Evolutionary conservation across 805 yeast genomes (phyloP), one percentile per base, ranked within the genome.

Genomic region (Candida alai): DNA sequence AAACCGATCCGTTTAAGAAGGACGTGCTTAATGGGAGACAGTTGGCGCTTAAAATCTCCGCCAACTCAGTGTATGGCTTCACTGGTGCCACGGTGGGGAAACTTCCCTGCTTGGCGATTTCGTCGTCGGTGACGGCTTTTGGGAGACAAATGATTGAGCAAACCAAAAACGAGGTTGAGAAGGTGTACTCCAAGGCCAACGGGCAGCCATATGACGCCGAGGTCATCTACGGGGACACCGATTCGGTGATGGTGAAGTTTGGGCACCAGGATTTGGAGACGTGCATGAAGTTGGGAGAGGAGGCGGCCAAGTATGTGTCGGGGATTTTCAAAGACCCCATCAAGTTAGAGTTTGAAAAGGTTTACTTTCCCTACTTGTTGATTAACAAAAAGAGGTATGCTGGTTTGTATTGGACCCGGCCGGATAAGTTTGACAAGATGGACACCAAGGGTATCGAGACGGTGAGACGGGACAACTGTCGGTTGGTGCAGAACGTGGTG

Each of bases 1-100:
- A 94, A 56, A 84, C 83, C 0, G 98, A 93, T 58, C 96, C 97
- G 0, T 94, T 93, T 65, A 88, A 77, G 54, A 74, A 85, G 47
- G 95, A 88, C 52, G 97, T 93, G 21, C 71, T 94, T 31, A 94
- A 93, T 56, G 99, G 99, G 70, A 76, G 98, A 57, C 99, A 93
- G 61, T 68, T 93, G 49, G 99, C 99, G 0, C 68, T 93, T 54
- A 93, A 93, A 52, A 86, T 93, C 32, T 88, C 97, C 9, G 99
- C 99, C 1, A 93, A 93, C 58, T 94, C 98, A 2, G 99, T 93
- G 4, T 93, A 93, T 57, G 99, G 99, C 30, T 94, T 93, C 61
- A 93, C 99, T 1, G 99, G 99, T 60, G 99, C 99, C 2, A 93
- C 97, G 0, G 81, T 90, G 29, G 99, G 99, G 35, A 90, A 93